Conservation (phyloP, 1,284 basidiomycete genomes). For the Volvariella surrecta region DNA sequence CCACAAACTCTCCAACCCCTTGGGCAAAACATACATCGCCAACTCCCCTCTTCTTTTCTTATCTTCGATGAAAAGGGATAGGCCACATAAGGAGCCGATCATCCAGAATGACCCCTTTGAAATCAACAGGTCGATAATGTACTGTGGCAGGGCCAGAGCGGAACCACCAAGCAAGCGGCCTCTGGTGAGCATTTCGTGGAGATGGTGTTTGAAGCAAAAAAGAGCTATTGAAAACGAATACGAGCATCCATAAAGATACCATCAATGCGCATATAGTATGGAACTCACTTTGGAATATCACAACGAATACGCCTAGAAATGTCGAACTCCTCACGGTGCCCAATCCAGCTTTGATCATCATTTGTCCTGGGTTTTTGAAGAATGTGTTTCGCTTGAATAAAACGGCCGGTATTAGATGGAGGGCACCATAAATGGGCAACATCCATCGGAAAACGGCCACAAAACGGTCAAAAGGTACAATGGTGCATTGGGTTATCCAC, state of each 20-base stretch:
- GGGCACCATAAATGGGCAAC: slow-evolving; percentile 77
- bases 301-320: slow-evolving; percentile 82
- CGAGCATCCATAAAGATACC: neutral
- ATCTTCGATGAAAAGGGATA: slow-evolving; percentile 85
- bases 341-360: slow-evolving; percentile 55
- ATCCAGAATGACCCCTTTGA: slow-evolving; percentile 71
- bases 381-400: slow-evolving; percentile 67
- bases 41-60: slow-evolving; percentile 74
- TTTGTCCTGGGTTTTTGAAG: slow-evolving; percentile 49
- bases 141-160: slow-evolving; percentile 39
- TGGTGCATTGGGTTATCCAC: slow-evolving; percentile 60
- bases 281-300: slow-evolving; percentile 74
- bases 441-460: slow-evolving; percentile 83
- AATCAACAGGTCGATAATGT: slow-evolving; percentile 46
- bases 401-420: slow-evolving; percentile 84
- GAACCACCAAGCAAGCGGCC: slow-evolving; percentile 19
- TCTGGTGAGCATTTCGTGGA: slow-evolving; percentile 42
- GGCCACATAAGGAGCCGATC: slow-evolving; percentile 68
- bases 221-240: slow-evolving; percentile 4
- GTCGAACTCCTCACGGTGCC: slow-evolving; percentile 84
- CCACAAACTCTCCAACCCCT: slow-evolving; percentile 86
- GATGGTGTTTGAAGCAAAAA: slow-evolving; percentile 59
- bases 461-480: slow-evolving; percentile 69
- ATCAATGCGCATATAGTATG: slow-evolving; percentile 1
- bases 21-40: slow-evolving; percentile 95